phyloP scores from a whole-genome alignment of 805 yeast species.

The Schwanniomyces vanrijiae region DNA sequence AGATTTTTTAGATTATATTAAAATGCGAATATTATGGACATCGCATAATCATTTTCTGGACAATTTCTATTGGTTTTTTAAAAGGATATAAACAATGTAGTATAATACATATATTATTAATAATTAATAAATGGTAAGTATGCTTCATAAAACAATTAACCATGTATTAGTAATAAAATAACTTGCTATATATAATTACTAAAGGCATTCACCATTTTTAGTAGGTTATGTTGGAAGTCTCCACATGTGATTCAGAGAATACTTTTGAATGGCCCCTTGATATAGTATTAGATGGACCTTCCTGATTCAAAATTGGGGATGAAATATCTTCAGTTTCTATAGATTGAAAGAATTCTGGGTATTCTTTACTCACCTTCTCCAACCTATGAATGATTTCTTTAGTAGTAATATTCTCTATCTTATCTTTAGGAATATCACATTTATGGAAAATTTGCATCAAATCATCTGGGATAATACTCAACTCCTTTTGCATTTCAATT shows the following conservation, averaged over 20 bases:
- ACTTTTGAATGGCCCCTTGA: conserved; percentile 30
- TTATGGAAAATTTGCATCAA: conserved; percentile 49
- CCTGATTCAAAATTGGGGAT: conserved; percentile 18
- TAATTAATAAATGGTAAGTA: neutral
- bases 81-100: neutral
- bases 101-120: neutral
- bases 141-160: neutral
- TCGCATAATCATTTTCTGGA: neutral
- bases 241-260: conserved; percentile 28
- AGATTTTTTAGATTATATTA: too few relatives aligned
- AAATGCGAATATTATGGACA: neutral
- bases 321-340: conserved; percentile 10
- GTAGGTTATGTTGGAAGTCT: conserved; percentile 16
- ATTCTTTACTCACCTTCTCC: conserved; percentile 31
- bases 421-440: conserved; percentile 38
- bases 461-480: conserved; percentile 74
- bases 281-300: conserved; percentile 30
- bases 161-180: neutral
- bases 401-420: conserved; percentile 18
- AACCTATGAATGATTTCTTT: conserved; percentile 37
- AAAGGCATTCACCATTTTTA: neutral
- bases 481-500: conserved; percentile 77
- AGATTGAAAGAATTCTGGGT: conserved; percentile 26
- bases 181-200: neutral
- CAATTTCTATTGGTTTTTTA: neutral